A percentile compares a stretch with the other conserved stretches of the same genome.
phyloP scores from a whole-genome alignment of 139 green algal genomes.

The Klebsormidium nitens region DNA sequence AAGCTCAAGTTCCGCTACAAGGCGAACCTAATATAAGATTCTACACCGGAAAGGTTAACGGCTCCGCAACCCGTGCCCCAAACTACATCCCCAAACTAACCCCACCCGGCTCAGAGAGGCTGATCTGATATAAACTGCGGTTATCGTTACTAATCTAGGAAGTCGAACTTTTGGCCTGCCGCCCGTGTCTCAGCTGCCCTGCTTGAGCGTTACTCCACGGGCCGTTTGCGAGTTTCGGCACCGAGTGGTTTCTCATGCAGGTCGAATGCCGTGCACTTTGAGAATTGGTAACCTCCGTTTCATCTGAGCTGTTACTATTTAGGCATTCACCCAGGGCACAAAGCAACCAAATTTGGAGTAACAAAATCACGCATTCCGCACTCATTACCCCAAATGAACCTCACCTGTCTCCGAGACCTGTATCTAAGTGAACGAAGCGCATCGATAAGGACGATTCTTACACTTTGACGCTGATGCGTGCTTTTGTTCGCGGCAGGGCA shows the following conservation, averaged over 20 bases:
- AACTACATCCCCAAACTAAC: background rate
- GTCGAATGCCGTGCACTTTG: too few relatives aligned
- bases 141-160: too few relatives aligned
- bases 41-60: background rate
- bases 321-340: background rate
- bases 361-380: background rate
- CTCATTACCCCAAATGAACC: background rate
- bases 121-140: too few relatives aligned
- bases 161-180: too few relatives aligned
- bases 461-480: background rate
- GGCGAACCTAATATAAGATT: background rate
- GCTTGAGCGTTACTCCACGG: too few relatives aligned
- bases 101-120: background rate
- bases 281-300: too few relatives aligned
- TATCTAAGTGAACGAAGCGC: background rate
- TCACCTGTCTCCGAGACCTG: too few relatives aligned
- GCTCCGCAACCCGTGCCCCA: background rate
- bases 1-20: background rate
- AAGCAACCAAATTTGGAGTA: background rate
- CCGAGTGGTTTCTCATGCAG: too few relatives aligned
- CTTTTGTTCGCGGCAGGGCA: constrained; percentile 31
- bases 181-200: too few relatives aligned
- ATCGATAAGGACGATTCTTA: background rate
- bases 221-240: too few relatives aligned
- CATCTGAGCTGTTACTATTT: background rate